These are phyloP conservation scores for Fusarium newnesense DNA, from an alignment of 2,329 filamentous ascomycete genomes.

Conservation along the genomic window DNA sequence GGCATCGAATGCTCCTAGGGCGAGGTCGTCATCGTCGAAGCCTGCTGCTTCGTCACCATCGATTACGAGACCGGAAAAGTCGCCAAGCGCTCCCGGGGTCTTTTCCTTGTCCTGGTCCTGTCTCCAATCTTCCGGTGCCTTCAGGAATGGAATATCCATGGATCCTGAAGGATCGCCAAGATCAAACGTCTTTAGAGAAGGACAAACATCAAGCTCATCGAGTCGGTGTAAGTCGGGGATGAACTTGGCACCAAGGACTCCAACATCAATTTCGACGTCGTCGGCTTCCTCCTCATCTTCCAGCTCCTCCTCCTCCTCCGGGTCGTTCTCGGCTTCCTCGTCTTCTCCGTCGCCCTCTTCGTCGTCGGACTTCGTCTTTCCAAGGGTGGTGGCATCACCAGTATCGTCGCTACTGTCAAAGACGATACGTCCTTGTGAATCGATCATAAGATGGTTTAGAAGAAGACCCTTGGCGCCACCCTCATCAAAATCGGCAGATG, in stretches of 20 bases:
- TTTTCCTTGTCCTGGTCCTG: conserved; percentile 74
- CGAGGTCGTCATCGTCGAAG: conserved; percentile 77
- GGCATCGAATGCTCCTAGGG: conserved; percentile 76
- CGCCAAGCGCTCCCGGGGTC: conserved; percentile 62
- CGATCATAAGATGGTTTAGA: conserved; percentile 96
- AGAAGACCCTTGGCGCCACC: conserved; percentile 95
- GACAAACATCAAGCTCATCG: conserved; percentile 91
- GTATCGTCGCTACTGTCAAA: conserved; percentile 97
- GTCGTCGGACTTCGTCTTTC: conserved; percentile 53
- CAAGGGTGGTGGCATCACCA: conserved; percentile 57
- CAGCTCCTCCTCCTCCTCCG: conserved; percentile 39
- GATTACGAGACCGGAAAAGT: conserved; percentile 83
- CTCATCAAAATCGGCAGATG: conserved; percentile 97
- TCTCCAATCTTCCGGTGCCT: conserved; percentile 87
- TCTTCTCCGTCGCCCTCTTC: conserved; percentile 53
- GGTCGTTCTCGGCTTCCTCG: conserved; percentile 50
- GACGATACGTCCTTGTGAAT: conserved; percentile 89
- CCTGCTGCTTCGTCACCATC: conserved; percentile 87
- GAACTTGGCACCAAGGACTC: conserved; percentile 79
- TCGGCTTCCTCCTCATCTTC: conserved; percentile 57
- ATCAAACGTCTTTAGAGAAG: conserved; percentile 93
- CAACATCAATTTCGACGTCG: conserved; percentile 79
- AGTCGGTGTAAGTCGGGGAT: conserved; percentile 83
- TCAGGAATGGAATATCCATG: conserved; percentile 90
- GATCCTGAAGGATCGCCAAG: conserved; percentile 86